phyloP scores from a whole-genome alignment of 176 grass and related monocot species.

The Panicum miliaceum region DNA sequence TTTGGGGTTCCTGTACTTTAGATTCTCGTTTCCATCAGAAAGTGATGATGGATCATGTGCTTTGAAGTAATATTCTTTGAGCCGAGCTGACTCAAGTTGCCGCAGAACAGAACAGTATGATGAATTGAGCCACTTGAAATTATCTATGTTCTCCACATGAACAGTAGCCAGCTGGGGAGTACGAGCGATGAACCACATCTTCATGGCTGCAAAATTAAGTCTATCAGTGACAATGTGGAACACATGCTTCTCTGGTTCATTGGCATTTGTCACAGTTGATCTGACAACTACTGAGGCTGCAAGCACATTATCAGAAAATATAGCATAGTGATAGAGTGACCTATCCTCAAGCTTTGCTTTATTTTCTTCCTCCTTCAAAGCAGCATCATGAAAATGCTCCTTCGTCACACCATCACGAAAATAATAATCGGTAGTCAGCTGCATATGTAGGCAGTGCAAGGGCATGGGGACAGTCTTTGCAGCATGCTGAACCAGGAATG shows the following conservation, averaged over 20 bases:
- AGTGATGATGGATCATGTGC: slow-evolving; percentile 86
- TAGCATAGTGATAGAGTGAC: slow-evolving; percentile 91
- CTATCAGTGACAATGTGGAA: slow-evolving; percentile 94
- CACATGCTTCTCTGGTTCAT: slow-evolving; percentile 85
- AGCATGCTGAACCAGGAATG: slow-evolving; percentile 96
- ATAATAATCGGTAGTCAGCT: slow-evolving; percentile 80
- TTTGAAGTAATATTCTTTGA: slow-evolving; percentile 99
- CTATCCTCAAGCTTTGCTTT: slow-evolving; percentile 76
- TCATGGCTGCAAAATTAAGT: slow-evolving; percentile 97
- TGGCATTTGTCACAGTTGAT: slow-evolving; percentile 78
- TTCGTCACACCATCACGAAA: slow-evolving; percentile 50
- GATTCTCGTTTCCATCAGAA: slow-evolving; percentile 84
- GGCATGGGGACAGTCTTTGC: slow-evolving; percentile 92
- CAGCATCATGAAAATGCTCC: slow-evolving; percentile 39
- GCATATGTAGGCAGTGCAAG: slow-evolving; percentile 90
- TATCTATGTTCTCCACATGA: slow-evolving; percentile 88
- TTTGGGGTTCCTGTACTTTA: slow-evolving; percentile 96
- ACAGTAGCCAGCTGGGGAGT: slow-evolving; percentile 60
- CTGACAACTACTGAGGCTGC: slow-evolving; percentile 88
- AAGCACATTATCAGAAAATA: slow-evolving; percentile 97
- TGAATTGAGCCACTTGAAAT: slow-evolving; percentile 97
- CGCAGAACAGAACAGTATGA: slow-evolving; percentile 91
- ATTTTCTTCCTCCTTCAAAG: slow-evolving; percentile 57
- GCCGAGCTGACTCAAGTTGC: slow-evolving; percentile 88
- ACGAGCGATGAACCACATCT: slow-evolving; percentile 88